These are phyloP conservation scores for Hypoxylon rubiginosum DNA, from an alignment of 2,329 filamentous ascomycete species.

Conservation along the genomic window DNA sequence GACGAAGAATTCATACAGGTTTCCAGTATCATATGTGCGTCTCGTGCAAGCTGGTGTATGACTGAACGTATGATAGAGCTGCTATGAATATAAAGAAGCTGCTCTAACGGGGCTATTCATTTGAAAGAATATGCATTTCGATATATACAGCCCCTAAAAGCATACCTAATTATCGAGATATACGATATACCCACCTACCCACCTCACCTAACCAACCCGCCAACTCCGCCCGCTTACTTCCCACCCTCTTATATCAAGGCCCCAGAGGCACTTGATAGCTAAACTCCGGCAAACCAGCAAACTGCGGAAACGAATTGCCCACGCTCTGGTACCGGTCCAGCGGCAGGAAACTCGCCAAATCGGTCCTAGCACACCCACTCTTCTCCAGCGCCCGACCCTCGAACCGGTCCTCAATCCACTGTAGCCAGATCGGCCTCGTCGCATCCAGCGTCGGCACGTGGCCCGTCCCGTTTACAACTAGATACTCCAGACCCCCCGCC, in stretches of 20 bases:
- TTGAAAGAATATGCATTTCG: too few relatives aligned
- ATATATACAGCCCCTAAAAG: too few relatives aligned
- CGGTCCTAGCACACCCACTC: constrained; percentile 30
- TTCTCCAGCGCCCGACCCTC: constrained; percentile 25
- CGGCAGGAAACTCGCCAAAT: constrained; percentile 36
- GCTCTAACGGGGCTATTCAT: too few relatives aligned
- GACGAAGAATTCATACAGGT: too few relatives aligned
- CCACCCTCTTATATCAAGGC: constrained; percentile 1
- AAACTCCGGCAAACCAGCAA: constrained; percentile 40
- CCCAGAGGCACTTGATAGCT: constrained; percentile 39
- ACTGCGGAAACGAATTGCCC: constrained; percentile 40
- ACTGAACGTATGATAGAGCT: background rate
- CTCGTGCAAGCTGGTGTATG: too few relatives aligned
- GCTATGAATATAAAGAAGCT: background rate
- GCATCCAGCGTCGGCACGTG: constrained; percentile 43
- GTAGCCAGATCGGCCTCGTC: constrained; percentile 40
- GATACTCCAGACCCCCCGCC: constrained; percentile 33
- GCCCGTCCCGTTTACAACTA: constrained; percentile 40
- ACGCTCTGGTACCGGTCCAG: constrained; percentile 31
- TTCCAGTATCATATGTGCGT: too few relatives aligned
- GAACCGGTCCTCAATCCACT: constrained; percentile 45
- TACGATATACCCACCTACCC: too few relatives aligned
- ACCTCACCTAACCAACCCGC: too few relatives aligned
- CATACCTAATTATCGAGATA: too few relatives aligned
- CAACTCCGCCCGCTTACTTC: background rate